These are phyloP conservation scores for Claviceps digitariae DNA, from an alignment of 2,329 filamentous ascomycete species.

Conservation along the genomic window DNA sequence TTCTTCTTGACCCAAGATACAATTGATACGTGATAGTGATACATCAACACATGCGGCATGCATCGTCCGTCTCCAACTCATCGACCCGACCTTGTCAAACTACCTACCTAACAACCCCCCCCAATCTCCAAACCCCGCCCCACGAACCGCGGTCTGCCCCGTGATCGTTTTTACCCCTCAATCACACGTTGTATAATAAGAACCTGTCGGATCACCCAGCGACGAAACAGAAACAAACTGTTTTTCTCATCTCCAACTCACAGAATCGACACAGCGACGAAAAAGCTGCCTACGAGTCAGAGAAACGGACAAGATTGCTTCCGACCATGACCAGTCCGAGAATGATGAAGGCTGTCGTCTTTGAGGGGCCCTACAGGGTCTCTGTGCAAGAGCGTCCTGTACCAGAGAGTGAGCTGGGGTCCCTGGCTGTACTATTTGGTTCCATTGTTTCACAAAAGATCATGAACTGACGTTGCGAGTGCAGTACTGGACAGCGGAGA, in stretches of 20 bases:
- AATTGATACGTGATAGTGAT: not conserved
- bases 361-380: conserved; percentile 64
- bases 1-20: not conserved
- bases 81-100: too few relatives aligned
- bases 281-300: not conserved
- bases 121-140: conserved; percentile 9
- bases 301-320: not conserved
- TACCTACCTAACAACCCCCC: too few relatives aligned
- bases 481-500: conserved; percentile 56
- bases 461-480: not conserved
- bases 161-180: conserved; percentile 1
- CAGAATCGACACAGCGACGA: not conserved
- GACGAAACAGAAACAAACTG: not conserved
- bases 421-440: not conserved
- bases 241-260: not conserved
- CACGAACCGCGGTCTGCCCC: not conserved
- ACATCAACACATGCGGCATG: not conserved
- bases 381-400: conserved; percentile 68
- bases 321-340: conserved; percentile 20
- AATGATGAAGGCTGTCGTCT: conserved; percentile 81
- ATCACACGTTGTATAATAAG: not conserved
- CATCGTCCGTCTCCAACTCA: not conserved
- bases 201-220: not conserved
- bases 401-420: conserved; percentile 37
- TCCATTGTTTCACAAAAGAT: not conserved